phyloP scores from a whole-genome alignment of 2,329 filamentous ascomycete species.

The Colletotrichum brevisporum region DNA sequence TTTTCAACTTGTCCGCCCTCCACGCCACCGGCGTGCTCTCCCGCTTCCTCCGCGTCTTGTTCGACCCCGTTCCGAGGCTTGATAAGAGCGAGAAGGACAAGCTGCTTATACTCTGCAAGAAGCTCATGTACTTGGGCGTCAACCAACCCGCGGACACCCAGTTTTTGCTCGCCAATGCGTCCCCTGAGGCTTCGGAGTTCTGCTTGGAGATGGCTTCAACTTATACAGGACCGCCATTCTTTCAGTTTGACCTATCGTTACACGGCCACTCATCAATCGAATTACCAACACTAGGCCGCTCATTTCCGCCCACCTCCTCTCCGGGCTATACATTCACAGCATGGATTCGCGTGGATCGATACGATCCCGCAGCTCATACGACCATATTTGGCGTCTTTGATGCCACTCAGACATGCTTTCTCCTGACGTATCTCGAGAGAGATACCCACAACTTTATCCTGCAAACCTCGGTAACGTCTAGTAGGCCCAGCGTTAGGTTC shows the following conservation, averaged over 20 bases:
- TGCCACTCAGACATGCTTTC: constrained; percentile 89
- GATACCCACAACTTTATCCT: constrained; percentile 95
- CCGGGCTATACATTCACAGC: constrained; percentile 91
- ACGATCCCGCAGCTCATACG: constrained; percentile 88
- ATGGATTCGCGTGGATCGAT: constrained; percentile 91
- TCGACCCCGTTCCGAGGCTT: constrained; percentile 65
- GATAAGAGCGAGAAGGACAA: constrained; percentile 69
- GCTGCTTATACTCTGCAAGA: constrained; percentile 76
- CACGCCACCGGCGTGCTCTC: constrained; percentile 80
- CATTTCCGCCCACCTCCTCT: constrained; percentile 85
- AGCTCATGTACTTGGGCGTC: constrained; percentile 81
- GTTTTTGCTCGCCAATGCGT: constrained; percentile 72
- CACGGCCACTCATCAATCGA: constrained; percentile 93
- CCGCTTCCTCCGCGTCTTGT: constrained; percentile 74
- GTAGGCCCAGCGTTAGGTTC: constrained; percentile 92
- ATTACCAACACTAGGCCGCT: constrained; percentile 84
- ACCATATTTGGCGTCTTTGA: constrained; percentile 98
- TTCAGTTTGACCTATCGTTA: constrained; percentile 93
- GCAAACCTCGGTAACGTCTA: constrained; percentile 91
- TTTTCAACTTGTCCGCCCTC: constrained; percentile 78
- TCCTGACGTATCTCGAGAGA: constrained; percentile 93
- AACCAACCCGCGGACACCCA: constrained; percentile 87
- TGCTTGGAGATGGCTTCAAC: constrained; percentile 79
- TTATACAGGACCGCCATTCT: constrained; percentile 84
- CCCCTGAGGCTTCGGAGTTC: constrained; percentile 74